phyloP scores from a whole-genome alignment of 1,284 basidiomycete genomes.

The Cryptococcus hybrid region DNA sequence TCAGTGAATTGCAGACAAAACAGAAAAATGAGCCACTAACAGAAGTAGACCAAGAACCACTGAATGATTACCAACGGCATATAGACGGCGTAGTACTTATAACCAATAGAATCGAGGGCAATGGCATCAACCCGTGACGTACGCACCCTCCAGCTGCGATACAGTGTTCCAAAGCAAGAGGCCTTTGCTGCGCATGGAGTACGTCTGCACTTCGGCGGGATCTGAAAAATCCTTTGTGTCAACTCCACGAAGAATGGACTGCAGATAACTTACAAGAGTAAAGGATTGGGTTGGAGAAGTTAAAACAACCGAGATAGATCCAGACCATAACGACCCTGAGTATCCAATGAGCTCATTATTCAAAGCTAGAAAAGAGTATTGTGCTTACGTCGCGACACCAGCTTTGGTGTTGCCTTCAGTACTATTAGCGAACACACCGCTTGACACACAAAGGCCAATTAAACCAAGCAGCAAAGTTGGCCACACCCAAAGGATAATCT shows the following conservation, averaged over 20 bases:
- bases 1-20: neutral
- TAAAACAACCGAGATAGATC: conserved; percentile 49
- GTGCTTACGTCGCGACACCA: conserved; percentile 41
- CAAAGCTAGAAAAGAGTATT: no score
- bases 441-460: conserved; percentile 41
- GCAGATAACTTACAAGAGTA: neutral
- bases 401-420: conserved; percentile 25
- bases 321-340: conserved; percentile 50
- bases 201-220: conserved; percentile 50
- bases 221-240: conserved; percentile 35
- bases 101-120: conserved; percentile 48
- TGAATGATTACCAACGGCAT: conserved; percentile 45
- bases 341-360: no score
- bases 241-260: neutral
- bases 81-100: conserved; percentile 48
- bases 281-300: conserved; percentile 29
- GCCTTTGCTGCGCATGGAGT: conserved; percentile 49
- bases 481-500: conserved; percentile 47
- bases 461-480: conserved; percentile 41
- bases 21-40: conserved; percentile 18
- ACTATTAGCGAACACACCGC: conserved; percentile 38
- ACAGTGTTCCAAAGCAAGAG: conserved; percentile 50
- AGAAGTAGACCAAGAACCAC: conserved; percentile 33
- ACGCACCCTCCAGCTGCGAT: conserved; percentile 33
- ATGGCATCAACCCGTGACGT: conserved; percentile 46